Conservation (phyloP, 1,284 basidiomycete genomes). For the Sparassis latifolia region DNA sequence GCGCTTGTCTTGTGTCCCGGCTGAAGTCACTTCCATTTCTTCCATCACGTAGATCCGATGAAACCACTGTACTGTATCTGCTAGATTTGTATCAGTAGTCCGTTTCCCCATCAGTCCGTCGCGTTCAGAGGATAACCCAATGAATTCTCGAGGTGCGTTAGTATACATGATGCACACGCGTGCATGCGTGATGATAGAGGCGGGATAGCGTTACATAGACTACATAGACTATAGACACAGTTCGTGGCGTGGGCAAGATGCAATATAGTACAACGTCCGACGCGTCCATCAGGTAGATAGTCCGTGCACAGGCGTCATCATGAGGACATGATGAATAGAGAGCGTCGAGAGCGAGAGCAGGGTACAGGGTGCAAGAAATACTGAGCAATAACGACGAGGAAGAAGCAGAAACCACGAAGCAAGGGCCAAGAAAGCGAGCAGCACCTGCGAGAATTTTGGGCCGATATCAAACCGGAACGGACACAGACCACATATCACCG, state of each 20-base stretch:
- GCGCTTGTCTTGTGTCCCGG: too few species aligned
- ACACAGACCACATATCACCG: constrained; percentile 4
- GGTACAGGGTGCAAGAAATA: constrained; percentile 9
- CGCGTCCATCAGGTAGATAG: constrained; percentile 6
- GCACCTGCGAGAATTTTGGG: constrained; percentile 6
- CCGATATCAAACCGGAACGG: constrained; percentile 13
- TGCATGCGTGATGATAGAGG: background rate
- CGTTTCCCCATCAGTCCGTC: too few species aligned
- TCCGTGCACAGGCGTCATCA: constrained; percentile 18
- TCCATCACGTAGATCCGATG: too few species aligned
- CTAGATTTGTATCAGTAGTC: too few species aligned
- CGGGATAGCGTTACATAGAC: constrained; percentile 1
- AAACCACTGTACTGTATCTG: too few species aligned
- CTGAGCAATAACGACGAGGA: constrained; percentile 9
- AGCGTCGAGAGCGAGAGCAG: constrained; percentile 5
- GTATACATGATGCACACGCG: background rate
- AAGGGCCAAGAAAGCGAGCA: background rate
- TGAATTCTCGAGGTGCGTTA: too few species aligned
- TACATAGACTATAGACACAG: constrained; percentile 12
- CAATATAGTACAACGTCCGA: constrained; percentile 17
- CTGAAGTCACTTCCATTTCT: too few species aligned
- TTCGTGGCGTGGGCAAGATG: constrained; percentile 10
- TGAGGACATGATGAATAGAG: constrained; percentile 13
- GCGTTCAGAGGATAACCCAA: too few species aligned
- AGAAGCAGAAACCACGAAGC: background rate